A percentile compares a stretch with the other conserved stretches of the same genome.
These are phyloP conservation scores for Yamadazyma kitorensis DNA, from an alignment of 805 yeast species.

Conservation along the genomic window DNA sequence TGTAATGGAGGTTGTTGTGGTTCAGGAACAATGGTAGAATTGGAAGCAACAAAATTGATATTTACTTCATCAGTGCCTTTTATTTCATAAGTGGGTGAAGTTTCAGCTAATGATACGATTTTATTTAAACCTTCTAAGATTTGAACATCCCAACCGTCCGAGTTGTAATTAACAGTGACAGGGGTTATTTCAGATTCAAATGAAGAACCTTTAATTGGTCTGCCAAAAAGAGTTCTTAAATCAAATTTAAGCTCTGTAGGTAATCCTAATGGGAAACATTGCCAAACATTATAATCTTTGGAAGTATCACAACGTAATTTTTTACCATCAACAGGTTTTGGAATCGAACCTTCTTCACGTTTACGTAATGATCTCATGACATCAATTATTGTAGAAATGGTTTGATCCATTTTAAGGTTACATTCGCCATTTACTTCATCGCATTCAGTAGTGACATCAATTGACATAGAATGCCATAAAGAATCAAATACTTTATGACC, in stretches of 20 bases:
- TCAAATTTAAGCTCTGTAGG: conserved; percentile 46
- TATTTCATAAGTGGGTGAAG: conserved; percentile 17
- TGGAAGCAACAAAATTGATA: conserved; percentile 34
- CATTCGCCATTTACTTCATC: conserved; percentile 35
- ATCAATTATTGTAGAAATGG: conserved; percentile 70
- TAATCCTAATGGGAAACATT: conserved; percentile 77
- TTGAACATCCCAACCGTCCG: conserved; percentile 48
- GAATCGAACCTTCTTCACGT: conserved; percentile 60
- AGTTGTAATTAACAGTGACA: conserved; percentile 42
- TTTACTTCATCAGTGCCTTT: conserved; percentile 34
- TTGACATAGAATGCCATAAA: conserved; percentile 90
- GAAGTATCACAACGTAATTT: conserved; percentile 69
- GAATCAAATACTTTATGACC: conserved; percentile 91
- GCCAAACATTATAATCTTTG: conserved; percentile 57
- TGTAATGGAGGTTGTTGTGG: conserved; percentile 45
- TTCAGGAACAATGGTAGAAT: conserved; percentile 40
- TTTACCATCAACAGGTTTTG: conserved; percentile 71
- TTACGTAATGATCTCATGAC: conserved; percentile 66
- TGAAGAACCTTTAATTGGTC: conserved; percentile 60
- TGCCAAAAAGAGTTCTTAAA: conserved; percentile 69
- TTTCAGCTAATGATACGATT: conserved; percentile 7
- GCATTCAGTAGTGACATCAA: conserved; percentile 68
- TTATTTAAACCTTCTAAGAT: conserved; percentile 12
- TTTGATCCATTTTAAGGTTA: conserved; percentile 55
- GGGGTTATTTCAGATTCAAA: conserved; percentile 37